Base-by-base conservation (phyloP, 331 rosid species). In the Pyracantha coccinea region DNA sequence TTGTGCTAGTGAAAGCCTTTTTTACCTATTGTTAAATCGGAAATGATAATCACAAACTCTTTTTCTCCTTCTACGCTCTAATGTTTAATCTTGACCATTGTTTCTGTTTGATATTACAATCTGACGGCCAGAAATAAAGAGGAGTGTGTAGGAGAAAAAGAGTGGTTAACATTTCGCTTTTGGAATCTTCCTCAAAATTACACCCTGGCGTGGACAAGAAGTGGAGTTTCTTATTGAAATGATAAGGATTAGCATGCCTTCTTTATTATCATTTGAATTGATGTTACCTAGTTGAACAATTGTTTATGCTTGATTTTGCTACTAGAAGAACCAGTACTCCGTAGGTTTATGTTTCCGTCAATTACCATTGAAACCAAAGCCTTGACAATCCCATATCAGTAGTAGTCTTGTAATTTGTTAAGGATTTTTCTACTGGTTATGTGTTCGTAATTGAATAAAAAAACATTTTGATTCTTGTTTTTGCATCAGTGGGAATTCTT, bases 161-260 rank as follows among this genome's bases (percentile, higher is more conserved):
- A 41, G 50, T 41, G 50, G 50, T 41, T 41, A 41, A 1, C 50
- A 41, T 41, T 41, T 1, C 50, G 50, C 50, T 41, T 41, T 53
- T 38, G 72, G 83, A 80, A 71, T 53, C 82, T 80, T 61, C 32
- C 69, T 61, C 47, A 59, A 71, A 76, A 61, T 28, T 53, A 23
- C 41, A 54, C 61, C 19, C 62, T 59, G 8, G 2, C 20, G 31
- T 72, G 68, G 50, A 35, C 44, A 63, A 66, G 77, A 81, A 71
- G 68, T 54, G 25, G 64, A 62, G 44, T 35, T 35, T 35, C 44
- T 35, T 35, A 35, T 35, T 35, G 13, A 35, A 35, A 10, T 10
- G 45, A 38, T 38, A 38, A 38, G 45, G 45, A 38, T 38, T 38
- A 38, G 45, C 45, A 2, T 0, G 45, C 45, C 45, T 10, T 38